Evolutionary conservation across 1,284 basidiomycete genomes (phyloP), one percentile per base, ranked within the genome.

Genomic region (Leccinum pachyderme): DNA sequence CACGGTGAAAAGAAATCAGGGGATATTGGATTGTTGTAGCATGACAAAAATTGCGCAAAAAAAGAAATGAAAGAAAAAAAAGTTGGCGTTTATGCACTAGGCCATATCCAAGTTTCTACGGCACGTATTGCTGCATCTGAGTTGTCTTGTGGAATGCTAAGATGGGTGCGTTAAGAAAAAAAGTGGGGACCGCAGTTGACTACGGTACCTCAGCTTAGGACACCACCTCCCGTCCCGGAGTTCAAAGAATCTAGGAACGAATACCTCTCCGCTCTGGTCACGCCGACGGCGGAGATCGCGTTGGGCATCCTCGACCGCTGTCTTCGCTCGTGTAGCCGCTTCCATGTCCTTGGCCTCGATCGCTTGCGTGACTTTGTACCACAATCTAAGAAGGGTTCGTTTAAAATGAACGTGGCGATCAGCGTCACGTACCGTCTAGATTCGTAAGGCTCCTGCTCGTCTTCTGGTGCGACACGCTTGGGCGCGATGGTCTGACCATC

Each of bases 341-440:
- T 95, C 93, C 89, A 98, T 95, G 71, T 99, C 93, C 67, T 89
- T 92, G 45, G 78, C 77, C 51, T 82, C 75, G 73, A 99, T 98
- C 18, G 95, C 97, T 25, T 83, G 77, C 15, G 96, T 99, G 43
- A 99, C 79, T 53, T 87, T 82, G 39, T 77, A 69, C 96, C 96
- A 99, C 50, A 98, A 74, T 61, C 91, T 89, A 61, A 24, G 33
- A 15, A 7, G 27, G 24, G 13, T 37, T 39, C 47, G 12, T 33
- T 35, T 28, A 9, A 37, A 3, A 29, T 28, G 28, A 32, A 18
- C 18, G 18, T 22, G 18, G 22, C 22, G 39, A 13, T 31, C 15
- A 6, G 15, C 11, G 11, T 5, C 35, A 75, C 81, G 57, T 59
- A 88, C 88, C 88, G 77, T 68, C 91, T 81, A 33, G 93, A 95